A percentile compares a stretch with the other conserved stretches of the same genome.
Conservation (phyloP, 768 basidiomycete genomes). For the Hericium coralloides region DNA sequence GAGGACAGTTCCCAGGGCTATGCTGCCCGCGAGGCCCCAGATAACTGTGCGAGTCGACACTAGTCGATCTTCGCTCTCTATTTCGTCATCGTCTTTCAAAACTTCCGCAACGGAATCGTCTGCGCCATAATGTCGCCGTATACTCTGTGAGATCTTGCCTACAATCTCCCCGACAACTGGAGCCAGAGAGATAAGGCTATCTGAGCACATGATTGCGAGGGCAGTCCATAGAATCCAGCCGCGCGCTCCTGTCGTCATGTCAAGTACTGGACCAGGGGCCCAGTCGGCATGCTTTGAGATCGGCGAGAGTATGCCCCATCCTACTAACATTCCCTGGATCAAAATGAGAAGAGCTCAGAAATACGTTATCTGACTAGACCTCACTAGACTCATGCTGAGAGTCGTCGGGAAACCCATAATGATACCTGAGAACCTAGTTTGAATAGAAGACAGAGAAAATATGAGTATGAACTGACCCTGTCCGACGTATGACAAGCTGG, state of each 20-base stretch:
- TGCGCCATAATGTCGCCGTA: slow-evolving; percentile 38
- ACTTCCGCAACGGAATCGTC: slow-evolving; percentile 18
- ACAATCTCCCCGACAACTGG: slow-evolving; percentile 59
- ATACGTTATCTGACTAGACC: slow-evolving; percentile 12
- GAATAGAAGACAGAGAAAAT: background rate
- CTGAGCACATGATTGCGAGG: slow-evolving; percentile 92
- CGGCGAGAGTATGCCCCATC: slow-evolving; percentile 92
- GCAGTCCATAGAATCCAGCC: slow-evolving; percentile 98
- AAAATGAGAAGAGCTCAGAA: slow-evolving; percentile 2
- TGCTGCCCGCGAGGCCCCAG: slow-evolving; percentile 52
- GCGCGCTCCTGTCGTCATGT: slow-evolving; percentile 81
- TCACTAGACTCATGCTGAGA: slow-evolving; percentile 82
- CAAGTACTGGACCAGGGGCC: slow-evolving; percentile 89
- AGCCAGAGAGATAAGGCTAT: slow-evolving; percentile 78
- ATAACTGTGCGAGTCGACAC: slow-evolving; percentile 78
- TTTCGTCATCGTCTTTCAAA: slow-evolving; percentile 46
- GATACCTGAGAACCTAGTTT: slow-evolving; percentile 45
- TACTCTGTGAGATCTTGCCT: slow-evolving; percentile 19
- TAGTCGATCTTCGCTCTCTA: slow-evolving; percentile 69
- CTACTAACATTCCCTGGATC: slow-evolving; percentile 84
- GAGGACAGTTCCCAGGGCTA: slow-evolving; percentile 60
- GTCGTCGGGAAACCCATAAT: slow-evolving; percentile 98
- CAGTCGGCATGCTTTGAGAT: slow-evolving; percentile 74
- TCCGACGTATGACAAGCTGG: slow-evolving; percentile 85
- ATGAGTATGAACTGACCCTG: slow-evolving; percentile 46